phyloP scores from a whole-genome alignment of 2,329 filamentous ascomycete species.

The Ophiocordyceps camponoti-rufipedis region DNA sequence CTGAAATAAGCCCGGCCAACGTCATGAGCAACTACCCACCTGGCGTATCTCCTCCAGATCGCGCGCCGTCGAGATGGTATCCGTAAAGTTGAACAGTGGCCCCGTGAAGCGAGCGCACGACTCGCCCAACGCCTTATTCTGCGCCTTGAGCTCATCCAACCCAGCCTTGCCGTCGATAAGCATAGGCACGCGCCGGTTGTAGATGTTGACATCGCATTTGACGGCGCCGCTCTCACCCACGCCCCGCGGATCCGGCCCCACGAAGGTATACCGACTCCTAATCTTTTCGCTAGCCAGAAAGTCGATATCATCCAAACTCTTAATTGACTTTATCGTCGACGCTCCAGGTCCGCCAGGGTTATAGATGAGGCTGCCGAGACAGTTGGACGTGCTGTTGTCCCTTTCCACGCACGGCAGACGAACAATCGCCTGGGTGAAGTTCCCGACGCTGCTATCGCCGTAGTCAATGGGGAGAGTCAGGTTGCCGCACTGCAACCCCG shows the following conservation, averaged over 20 bases:
- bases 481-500: background rate
- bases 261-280: background rate
- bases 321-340: background rate
- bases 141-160: background rate
- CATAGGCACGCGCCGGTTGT: background rate
- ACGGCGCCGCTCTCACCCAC: background rate
- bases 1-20: too few relatives aligned
- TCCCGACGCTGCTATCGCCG: background rate
- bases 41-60: background rate
- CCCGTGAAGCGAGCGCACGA: background rate
- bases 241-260: background rate
- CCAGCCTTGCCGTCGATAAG: background rate
- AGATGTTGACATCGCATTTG: background rate
- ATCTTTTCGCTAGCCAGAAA: background rate
- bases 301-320: background rate
- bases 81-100: background rate
- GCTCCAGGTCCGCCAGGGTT: conserved; percentile 1
- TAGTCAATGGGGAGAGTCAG: background rate
- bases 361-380: conserved; percentile 1
- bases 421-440: background rate
- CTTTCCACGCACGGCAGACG: background rate
- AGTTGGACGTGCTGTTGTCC: background rate
- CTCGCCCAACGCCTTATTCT: background rate
- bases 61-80: background rate
- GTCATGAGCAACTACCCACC: too few relatives aligned